Percentiles rank a stretch among this genome's conserved stretches.
Evolutionary conservation across 75 land plant genomes (phyloP).

Genomic region (Chamaecyparis obtusa): DNA sequence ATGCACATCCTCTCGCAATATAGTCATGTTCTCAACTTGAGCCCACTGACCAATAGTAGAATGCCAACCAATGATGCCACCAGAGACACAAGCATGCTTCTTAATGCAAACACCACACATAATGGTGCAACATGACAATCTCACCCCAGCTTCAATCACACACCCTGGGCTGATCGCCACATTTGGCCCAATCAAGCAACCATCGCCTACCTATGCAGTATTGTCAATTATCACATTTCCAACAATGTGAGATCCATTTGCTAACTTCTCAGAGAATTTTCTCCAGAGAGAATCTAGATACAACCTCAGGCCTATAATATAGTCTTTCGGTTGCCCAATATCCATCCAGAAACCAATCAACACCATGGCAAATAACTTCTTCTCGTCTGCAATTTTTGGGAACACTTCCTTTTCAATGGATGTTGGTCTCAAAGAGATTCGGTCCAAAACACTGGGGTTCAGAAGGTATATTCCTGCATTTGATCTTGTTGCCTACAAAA

Average conservation of each 20-base stretch:
- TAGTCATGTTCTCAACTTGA: constrained; percentile 87
- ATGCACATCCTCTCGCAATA: constrained; percentile 94
- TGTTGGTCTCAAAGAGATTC: constrained; percentile 70
- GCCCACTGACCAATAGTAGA: constrained; percentile 96
- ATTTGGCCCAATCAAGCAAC: constrained; percentile 93
- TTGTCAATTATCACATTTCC: constrained; percentile 86
- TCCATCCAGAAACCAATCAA: constrained; percentile 96
- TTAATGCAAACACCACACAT: constrained; percentile 90
- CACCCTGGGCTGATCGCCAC: constrained; percentile 91
- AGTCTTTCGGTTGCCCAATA: constrained; percentile 90
- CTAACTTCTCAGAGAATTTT: constrained; percentile 52
- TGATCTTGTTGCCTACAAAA: constrained; percentile 93
- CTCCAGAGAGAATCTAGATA: constrained; percentile 73
- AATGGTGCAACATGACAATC: constrained; percentile 87
- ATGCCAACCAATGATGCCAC: constrained; percentile 95
- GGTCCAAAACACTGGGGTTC: constrained; percentile 67
- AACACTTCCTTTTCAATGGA: constrained; percentile 95
- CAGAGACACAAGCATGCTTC: constrained; percentile 86
- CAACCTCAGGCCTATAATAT: constrained; percentile 87
- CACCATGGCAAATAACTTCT: constrained; percentile 77
- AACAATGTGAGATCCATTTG: constrained; percentile 56
- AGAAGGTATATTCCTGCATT: constrained; percentile 88
- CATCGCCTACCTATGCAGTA: constrained; percentile 76
- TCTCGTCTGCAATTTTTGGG: constrained; percentile 74
- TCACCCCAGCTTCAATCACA: constrained; percentile 78